A percentile compares a stretch with the other conserved stretches of the same genome.
phyloP scores from a whole-genome alignment of 345 rosid genomes.

The Atalantia buxifolia region DNA sequence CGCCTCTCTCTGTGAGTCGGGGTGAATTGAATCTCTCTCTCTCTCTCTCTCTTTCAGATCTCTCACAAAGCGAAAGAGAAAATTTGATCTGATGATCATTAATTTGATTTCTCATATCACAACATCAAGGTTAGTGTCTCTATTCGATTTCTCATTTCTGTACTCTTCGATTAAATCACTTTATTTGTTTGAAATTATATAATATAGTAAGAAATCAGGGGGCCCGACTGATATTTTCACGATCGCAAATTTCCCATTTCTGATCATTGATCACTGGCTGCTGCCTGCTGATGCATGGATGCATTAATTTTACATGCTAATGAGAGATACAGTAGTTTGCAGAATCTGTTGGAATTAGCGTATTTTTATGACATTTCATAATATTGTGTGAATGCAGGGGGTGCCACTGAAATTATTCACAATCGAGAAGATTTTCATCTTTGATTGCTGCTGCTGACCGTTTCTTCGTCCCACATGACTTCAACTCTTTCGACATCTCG shows the following conservation, averaged over 20 bases:
- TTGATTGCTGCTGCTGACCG: slow-evolving; percentile 18
- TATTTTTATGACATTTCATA: neutral
- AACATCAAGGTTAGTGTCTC: neutral
- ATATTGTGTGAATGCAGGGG: neutral
- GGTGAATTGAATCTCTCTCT: too few species aligned
- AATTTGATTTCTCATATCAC: neutral
- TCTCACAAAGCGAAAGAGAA: neutral
- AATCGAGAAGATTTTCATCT: neutral
- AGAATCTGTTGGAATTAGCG: neutral
- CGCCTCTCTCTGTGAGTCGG: neutral
- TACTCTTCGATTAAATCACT: neutral
- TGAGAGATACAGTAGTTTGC: neutral
- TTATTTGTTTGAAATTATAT: too few species aligned
- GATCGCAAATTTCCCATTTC: too few species aligned
- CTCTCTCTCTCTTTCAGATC: neutral
- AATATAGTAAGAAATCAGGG: neutral
- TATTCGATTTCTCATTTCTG: neutral
- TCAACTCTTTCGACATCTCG: slow-evolving; percentile 44
- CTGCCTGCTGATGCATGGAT: neutral
- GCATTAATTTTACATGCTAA: neutral
- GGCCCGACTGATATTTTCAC: neutral
- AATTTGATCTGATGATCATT: neutral
- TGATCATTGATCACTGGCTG: too few species aligned
- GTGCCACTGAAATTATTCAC: neutral
- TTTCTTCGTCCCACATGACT: slow-evolving; percentile 40